Conservation (phyloP, 2,329 filamentous ascomycete species). For the Trichoderma simmonsii region DNA sequence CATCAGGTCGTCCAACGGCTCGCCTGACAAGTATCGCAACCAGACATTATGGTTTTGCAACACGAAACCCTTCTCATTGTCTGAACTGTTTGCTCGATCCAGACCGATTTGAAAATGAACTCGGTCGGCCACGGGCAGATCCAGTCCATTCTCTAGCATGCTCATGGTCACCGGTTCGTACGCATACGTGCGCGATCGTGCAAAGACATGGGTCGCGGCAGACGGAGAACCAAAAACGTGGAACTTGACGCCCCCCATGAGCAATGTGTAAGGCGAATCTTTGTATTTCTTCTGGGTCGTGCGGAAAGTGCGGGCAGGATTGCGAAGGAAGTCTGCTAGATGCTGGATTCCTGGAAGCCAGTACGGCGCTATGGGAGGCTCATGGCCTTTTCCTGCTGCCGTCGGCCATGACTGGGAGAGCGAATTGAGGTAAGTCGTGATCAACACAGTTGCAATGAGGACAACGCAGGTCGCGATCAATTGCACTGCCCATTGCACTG, state of each 20-base stretch:
- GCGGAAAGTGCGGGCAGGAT: neutral
- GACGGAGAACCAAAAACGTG: neutral
- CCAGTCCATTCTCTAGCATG: conserved; percentile 5
- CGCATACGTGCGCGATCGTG: neutral
- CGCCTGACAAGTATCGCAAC: neutral
- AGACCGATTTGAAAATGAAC: neutral
- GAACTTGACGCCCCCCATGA: neutral
- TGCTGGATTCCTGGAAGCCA: conserved; percentile 4
- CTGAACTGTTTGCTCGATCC: neutral
- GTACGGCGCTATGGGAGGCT: conserved; percentile 6
- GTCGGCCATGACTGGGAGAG: neutral
- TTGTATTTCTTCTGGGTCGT: neutral
- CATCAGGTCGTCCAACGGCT: conserved; percentile 1
- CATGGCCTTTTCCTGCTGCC: neutral
- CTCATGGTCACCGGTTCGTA: conserved; percentile 3
- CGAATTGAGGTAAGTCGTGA: neutral
- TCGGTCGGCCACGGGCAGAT: neutral
- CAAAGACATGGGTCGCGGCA: neutral
- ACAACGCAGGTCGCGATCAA: neutral
- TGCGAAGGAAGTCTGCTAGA: neutral
- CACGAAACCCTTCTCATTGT: neutral
- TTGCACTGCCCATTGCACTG: neutral
- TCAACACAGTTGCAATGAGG: neutral
- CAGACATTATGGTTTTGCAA: neutral
- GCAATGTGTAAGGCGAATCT: neutral